A percentile compares a stretch with the other conserved stretches of the same genome.
Conservation (phyloP, 805 yeast genomes). For the Blastobotrys parvus region DNA sequence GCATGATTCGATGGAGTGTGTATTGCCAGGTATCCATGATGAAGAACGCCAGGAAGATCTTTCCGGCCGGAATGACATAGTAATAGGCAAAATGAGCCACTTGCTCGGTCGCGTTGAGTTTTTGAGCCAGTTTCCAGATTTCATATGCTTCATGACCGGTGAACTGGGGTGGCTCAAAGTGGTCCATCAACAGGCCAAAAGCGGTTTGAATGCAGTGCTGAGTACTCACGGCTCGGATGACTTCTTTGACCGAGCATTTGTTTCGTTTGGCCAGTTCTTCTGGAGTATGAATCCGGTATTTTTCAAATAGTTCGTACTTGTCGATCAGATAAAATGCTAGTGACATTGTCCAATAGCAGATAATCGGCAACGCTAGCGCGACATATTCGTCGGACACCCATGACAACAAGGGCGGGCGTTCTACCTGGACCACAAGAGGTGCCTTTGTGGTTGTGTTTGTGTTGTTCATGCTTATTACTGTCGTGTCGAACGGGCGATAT, state of each 20-base stretch:
- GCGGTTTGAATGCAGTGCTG: conserved; percentile 81
- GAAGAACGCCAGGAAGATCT: conserved; percentile 53
- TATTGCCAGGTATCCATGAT: conserved; percentile 95
- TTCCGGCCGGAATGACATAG: conserved; percentile 54
- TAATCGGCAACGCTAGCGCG: conserved; percentile 67
- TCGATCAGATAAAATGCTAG: conserved; percentile 69
- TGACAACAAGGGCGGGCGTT: conserved; percentile 33
- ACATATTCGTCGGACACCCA: conserved; percentile 66
- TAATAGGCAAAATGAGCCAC: conserved; percentile 46
- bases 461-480: neutral
- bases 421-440: conserved; percentile 7
- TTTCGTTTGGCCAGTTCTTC: conserved; percentile 74
- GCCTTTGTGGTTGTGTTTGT: neutral
- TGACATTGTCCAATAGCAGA: conserved; percentile 78
- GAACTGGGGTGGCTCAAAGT: conserved; percentile 41
- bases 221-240: conserved; percentile 67
- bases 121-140: conserved; percentile 38
- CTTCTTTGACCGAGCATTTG: conserved; percentile 61
- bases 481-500: neutral
- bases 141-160: conserved; percentile 45
- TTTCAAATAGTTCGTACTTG: conserved; percentile 63
- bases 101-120: conserved; percentile 24
- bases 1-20: conserved; percentile 84
- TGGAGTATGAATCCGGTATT: conserved; percentile 84
- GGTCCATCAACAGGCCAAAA: conserved; percentile 51